Evolutionary conservation across 331 rosid species (phyloP).

Genomic region (Malus hybrid): DNA sequence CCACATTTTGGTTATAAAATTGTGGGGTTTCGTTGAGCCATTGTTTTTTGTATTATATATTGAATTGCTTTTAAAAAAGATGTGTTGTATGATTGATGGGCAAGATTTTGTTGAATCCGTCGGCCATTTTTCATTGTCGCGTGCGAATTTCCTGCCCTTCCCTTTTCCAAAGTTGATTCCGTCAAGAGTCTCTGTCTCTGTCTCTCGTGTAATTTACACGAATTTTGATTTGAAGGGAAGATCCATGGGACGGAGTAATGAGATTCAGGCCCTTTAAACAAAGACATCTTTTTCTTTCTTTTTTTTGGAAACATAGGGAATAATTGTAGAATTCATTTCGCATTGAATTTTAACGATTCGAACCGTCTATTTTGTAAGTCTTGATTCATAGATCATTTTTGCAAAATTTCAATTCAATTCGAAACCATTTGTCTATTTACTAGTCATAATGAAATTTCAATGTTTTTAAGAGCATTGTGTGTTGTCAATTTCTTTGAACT

Average conservation of each 20-base stretch:
- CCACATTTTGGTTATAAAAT: neutral
- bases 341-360: no score
- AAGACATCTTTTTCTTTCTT: no score
- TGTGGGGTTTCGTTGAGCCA: slow-evolving; percentile 1
- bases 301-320: no score
- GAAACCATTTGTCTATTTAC: no score
- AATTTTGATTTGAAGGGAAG: neutral
- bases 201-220: neutral
- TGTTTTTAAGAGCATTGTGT: no score
- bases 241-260: no score
- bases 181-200: neutral
- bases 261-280: no score
- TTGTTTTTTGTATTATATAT: neutral
- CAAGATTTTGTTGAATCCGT: neutral
- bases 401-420: no score
- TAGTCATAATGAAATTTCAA: no score
- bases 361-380: accelerated
- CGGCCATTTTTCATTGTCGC: slow-evolving; percentile 1
- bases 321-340: no score
- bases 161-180: neutral
- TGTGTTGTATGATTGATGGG: neutral
- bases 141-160: neutral
- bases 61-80: neutral
- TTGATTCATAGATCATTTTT: no score
- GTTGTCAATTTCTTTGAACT: no score